Evolutionary conservation across 2,329 filamentous ascomycete genomes (phyloP).

Genomic region (Arthrinium phaeospermum): DNA sequence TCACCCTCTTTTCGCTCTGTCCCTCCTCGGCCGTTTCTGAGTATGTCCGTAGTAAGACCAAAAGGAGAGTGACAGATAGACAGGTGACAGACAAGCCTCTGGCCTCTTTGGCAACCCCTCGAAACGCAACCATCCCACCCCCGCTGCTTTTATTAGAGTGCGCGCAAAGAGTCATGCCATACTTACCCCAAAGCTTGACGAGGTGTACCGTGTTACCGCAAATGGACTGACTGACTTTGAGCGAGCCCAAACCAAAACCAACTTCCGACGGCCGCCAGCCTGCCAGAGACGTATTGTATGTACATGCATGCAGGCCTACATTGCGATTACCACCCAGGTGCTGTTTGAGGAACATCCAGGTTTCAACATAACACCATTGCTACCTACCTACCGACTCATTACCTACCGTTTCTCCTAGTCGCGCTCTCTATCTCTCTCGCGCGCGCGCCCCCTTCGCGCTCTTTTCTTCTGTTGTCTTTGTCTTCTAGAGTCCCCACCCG

Average conservation of each 20-base stretch:
- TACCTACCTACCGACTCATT: not conserved
- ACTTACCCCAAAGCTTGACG: constrained; percentile 2
- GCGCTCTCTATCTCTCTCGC: not conserved
- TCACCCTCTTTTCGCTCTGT: not conserved
- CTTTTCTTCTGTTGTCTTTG: not conserved
- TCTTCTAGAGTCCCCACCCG: not conserved
- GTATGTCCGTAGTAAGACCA: constrained; percentile 12
- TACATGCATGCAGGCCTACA: not conserved
- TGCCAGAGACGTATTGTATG: not conserved
- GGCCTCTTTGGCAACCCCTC: not conserved
- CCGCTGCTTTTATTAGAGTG: not conserved
- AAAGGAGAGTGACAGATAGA: not conserved
- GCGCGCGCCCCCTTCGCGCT: not conserved
- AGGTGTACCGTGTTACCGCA: not conserved
- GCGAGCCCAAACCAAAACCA: constrained; percentile 9
- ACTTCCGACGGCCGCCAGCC: not conserved
- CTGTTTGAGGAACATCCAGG: constrained; percentile 16
- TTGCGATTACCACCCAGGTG: not conserved
- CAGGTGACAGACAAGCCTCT: not conserved
- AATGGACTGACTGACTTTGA: constrained; percentile 7
- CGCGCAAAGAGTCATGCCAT: constrained; percentile 15
- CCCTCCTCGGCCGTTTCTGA: not conserved
- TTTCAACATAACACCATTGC: not conserved
- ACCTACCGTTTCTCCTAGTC: not conserved
- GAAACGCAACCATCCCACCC: not conserved